Conservation (phyloP, 345 rosid genomes). For the Cardamine chenopodiifolia region DNA sequence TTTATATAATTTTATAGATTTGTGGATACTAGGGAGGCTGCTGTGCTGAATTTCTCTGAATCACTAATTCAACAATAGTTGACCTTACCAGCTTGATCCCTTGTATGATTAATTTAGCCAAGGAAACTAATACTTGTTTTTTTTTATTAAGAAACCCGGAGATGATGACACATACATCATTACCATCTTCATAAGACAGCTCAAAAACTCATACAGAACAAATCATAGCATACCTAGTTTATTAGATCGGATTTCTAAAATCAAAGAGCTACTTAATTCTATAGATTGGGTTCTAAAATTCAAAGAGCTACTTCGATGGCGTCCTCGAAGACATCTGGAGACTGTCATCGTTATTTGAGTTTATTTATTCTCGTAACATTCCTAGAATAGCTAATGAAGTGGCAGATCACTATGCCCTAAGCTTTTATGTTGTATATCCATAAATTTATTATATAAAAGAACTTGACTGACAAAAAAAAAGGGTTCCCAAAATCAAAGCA, state of each 20-base stretch:
- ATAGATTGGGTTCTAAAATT: not conserved
- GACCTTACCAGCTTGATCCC: not conserved
- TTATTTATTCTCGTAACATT: too few relatives aligned
- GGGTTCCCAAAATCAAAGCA: conserved; percentile 6
- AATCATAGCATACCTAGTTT: not conserved
- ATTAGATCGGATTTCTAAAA: not conserved
- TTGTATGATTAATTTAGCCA: not conserved
- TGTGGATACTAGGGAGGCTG: not conserved
- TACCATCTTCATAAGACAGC: not conserved
- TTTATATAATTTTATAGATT: not conserved
- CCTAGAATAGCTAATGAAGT: too few relatives aligned
- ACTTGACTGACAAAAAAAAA: too few relatives aligned
- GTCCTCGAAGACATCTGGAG: too few relatives aligned
- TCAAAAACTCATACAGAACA: not conserved
- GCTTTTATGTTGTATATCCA: too few relatives aligned
- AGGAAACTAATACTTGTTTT: not conserved
- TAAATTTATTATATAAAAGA: too few relatives aligned
- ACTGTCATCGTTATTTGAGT: too few relatives aligned
- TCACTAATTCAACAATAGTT: conserved; percentile 2
- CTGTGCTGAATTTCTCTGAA: not conserved
- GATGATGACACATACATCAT: not conserved
- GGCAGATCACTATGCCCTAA: too few relatives aligned
- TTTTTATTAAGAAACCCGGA: not conserved
- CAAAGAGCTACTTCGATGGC: too few relatives aligned
- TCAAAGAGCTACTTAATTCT: not conserved